phyloP scores from a whole-genome alignment of 139 green algal genomes.

The Coccomyxa sp. region DNA sequence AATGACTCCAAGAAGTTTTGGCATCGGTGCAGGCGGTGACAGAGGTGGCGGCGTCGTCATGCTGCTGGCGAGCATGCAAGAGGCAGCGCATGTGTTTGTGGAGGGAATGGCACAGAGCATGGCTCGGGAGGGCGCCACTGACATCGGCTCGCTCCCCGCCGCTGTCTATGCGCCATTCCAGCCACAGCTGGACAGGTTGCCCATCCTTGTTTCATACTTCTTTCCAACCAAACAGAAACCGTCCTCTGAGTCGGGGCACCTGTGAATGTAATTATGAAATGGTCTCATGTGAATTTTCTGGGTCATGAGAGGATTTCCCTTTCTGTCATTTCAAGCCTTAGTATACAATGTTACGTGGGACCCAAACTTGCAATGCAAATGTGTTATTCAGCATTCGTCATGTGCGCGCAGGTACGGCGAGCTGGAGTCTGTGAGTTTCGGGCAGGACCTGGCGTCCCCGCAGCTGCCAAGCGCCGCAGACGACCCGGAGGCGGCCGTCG shows the following conservation, averaged over 20 bases:
- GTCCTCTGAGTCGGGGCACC: not conserved
- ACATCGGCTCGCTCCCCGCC: not conserved
- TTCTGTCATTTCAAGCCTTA: not conserved
- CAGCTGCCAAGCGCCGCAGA: slow-evolving; percentile 11
- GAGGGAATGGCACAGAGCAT: slow-evolving; percentile 2
- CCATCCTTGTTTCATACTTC: not conserved
- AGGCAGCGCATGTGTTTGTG: slow-evolving; percentile 14
- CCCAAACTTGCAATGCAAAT: not conserved
- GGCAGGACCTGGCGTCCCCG: slow-evolving; percentile 14
- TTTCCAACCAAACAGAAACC: not conserved
- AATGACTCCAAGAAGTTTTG: too few relatives aligned
- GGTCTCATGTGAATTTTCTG: not conserved
- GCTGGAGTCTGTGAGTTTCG: slow-evolving; percentile 34
- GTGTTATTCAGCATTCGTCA: not conserved
- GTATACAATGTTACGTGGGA: not conserved
- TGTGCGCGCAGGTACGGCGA: slow-evolving; percentile 39
- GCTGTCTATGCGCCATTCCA: slow-evolving; percentile 12
- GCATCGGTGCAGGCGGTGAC: slow-evolving; percentile 1
- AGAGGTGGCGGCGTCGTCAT: slow-evolving; percentile 12
- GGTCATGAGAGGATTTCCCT: not conserved
- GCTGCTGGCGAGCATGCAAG: slow-evolving; percentile 25
- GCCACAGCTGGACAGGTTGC: slow-evolving; percentile 16
- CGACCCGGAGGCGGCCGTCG: slow-evolving; percentile 3
- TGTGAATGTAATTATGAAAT: not conserved
- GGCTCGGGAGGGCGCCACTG: not conserved